phyloP scores from a whole-genome alignment of 257 asterid species.

The Orobanche coerulescens region DNA sequence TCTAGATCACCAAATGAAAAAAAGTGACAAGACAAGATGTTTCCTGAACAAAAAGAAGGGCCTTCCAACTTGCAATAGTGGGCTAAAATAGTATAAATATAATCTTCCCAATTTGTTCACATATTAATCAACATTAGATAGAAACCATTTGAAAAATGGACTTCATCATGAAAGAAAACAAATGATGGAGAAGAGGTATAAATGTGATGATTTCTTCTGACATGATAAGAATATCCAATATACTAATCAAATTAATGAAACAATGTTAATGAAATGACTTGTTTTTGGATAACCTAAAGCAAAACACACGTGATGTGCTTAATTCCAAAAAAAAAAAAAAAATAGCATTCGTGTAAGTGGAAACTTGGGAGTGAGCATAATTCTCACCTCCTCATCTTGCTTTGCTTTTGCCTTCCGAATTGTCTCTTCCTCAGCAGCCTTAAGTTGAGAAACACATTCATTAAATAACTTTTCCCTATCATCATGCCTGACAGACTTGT shows the following conservation, averaged over 20 bases:
- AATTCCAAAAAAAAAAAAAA: conserved; percentile 20
- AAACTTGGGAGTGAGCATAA: conserved; percentile 1
- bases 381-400: conserved; percentile 70
- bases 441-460: conserved; percentile 63
- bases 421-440: conserved; percentile 66
- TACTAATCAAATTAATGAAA: background rate
- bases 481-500: conserved; percentile 80
- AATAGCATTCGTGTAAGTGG: background rate
- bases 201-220: background rate
- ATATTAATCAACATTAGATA: background rate
- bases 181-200: background rate
- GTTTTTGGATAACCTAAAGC: background rate
- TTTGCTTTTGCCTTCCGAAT: conserved; percentile 49
- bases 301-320: background rate
- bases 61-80: background rate
- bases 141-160: background rate
- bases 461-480: conserved; percentile 75
- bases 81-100: background rate
- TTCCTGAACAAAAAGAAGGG: background rate
- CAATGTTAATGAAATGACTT: background rate
- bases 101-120: background rate
- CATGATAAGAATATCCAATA: background rate
- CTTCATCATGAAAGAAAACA: background rate
- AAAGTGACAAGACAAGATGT: background rate
- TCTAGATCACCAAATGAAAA: no score